Evolutionary conservation across 2,329 filamentous ascomycete species (phyloP).

Genomic region (Colletotrichum cuscutae): DNA sequence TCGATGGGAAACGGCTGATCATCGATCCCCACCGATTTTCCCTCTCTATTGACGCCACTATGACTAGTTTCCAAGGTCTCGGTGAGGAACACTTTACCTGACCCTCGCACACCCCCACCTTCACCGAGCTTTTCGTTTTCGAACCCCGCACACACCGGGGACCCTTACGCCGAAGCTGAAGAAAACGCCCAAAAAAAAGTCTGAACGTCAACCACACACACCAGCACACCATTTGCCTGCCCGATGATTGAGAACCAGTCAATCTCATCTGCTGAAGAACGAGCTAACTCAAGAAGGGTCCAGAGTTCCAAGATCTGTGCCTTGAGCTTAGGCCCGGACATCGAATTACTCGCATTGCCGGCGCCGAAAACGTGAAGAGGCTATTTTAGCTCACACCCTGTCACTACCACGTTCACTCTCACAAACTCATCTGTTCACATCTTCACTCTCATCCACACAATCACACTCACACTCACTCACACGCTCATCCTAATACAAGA

Average conservation of each 20-base stretch:
- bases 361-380: not conserved
- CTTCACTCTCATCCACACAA: not conserved
- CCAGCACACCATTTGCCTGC: not conserved
- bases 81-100: not conserved
- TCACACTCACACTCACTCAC: not conserved
- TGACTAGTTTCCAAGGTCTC: not conserved
- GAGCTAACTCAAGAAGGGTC: not conserved
- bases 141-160: slow-evolving; percentile 18
- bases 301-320: not conserved
- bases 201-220: not conserved
- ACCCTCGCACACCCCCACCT: slow-evolving; percentile 9
- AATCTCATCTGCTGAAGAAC: not conserved
- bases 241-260: not conserved
- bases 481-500: not conserved
- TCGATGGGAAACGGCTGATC: not conserved
- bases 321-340: not conserved
- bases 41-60: not conserved
- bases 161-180: not conserved
- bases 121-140: slow-evolving; percentile 9
- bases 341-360: not conserved
- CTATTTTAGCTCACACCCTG: not conserved
- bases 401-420: not conserved
- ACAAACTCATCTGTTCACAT: not conserved
- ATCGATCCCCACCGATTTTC: not conserved
- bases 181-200: slow-evolving; percentile 1